Conservation (phyloP, 108 stramenopile genomes). For the Stephanodiscus minutulus region DNA sequence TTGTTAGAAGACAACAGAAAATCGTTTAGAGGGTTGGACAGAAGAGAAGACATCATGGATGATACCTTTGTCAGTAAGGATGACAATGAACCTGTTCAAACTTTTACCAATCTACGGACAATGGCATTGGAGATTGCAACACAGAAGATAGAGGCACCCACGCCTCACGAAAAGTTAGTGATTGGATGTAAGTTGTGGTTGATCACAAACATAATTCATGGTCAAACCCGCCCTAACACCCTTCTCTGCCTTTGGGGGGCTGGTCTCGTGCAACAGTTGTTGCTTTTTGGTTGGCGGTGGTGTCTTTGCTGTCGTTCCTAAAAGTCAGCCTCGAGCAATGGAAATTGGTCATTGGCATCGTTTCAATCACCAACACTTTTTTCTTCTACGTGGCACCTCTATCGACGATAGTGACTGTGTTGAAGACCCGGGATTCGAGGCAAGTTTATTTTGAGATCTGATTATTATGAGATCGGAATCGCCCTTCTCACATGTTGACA, state of each 20-base stretch:
- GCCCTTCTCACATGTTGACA: not conserved
- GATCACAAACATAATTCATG: not conserved
- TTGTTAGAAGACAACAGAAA: constrained; percentile 48
- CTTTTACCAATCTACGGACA: constrained; percentile 44
- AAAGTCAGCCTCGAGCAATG: constrained; percentile 23
- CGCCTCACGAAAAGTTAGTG: constrained; percentile 68
- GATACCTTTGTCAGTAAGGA: not conserved
- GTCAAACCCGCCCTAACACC: not conserved
- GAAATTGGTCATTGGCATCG: constrained; percentile 60
- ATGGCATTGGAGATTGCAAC: constrained; percentile 63
- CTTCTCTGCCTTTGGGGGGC: not conserved
- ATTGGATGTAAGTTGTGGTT: constrained; percentile 16
- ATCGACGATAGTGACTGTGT: constrained; percentile 63
- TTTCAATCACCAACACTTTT: constrained; percentile 70
- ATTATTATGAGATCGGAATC: not conserved
- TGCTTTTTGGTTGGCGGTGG: constrained; percentile 51
- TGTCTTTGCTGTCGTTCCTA: constrained; percentile 50
- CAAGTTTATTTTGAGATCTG: not conserved
- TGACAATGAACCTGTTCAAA: constrained; percentile 6
- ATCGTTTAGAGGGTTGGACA: constrained; percentile 22
- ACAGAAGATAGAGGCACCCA: constrained; percentile 59
- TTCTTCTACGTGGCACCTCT: constrained; percentile 88
- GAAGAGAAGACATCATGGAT: constrained; percentile 6
- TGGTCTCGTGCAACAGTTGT: constrained; percentile 20
- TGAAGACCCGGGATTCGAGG: constrained; percentile 43